Conservation (phyloP, 495 filamentous ascomycete species). For the Trypethelium eluteriae region DNA sequence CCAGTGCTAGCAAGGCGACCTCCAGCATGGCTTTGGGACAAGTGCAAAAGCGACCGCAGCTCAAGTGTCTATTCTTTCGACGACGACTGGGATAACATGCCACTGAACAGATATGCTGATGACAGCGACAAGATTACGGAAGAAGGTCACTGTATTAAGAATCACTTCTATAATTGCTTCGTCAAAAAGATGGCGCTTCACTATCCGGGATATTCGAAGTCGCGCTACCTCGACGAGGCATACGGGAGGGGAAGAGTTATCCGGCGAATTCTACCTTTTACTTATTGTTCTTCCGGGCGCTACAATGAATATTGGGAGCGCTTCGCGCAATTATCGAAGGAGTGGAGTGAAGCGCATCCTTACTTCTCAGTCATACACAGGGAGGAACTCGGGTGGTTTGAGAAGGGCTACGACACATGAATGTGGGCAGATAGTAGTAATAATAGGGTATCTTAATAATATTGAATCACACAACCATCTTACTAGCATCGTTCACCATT, state of each 20-base stretch:
- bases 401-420: background rate
- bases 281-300: no score
- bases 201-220: constrained; percentile 4
- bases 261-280: background rate
- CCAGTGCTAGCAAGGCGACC: background rate
- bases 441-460: no score
- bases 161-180: background rate
- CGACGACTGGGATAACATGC: background rate
- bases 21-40: constrained; percentile 6
- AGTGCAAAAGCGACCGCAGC: no score
- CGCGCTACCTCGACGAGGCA: background rate
- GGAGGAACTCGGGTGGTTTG: background rate
- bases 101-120: background rate
- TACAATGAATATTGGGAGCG: background rate
- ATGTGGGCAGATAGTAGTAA: no score
- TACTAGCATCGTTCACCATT: no score
- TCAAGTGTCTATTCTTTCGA: background rate
- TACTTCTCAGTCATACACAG: background rate
- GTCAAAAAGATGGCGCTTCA: background rate
- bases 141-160: background rate
- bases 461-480: no score
- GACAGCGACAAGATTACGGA: background rate
- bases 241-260: background rate
- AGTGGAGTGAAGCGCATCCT: background rate
- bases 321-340: background rate